Conservation (phyloP, 1,284 basidiomycete genomes). For the Cutaneotrichosporon sp. region DNA sequence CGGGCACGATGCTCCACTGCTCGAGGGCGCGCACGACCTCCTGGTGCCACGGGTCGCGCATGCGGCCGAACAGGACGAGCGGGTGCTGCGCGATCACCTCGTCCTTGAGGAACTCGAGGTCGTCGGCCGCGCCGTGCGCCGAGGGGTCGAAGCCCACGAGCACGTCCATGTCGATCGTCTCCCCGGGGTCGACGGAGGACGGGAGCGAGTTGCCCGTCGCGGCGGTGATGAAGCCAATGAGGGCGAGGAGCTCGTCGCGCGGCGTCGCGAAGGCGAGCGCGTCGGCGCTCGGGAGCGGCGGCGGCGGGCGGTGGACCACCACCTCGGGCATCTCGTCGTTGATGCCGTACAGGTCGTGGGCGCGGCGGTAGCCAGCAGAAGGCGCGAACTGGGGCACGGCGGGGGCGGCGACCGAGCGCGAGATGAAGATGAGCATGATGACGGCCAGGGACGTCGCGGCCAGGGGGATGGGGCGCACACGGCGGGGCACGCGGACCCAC, state of each 20-base stretch:
- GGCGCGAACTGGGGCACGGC: neutral
- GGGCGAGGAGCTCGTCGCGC: constrained; percentile 72
- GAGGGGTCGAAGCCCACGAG: constrained; percentile 81
- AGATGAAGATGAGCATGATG: constrained; percentile 31
- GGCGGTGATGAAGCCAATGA: constrained; percentile 71
- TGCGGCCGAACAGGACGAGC: constrained; percentile 74
- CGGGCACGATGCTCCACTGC: constrained; percentile 64
- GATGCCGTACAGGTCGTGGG: constrained; percentile 15
- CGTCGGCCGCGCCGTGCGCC: constrained; percentile 58
- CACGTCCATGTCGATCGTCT: constrained; percentile 72
- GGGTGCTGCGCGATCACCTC: constrained; percentile 71
- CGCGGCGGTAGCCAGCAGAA: neutral
- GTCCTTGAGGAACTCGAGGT: constrained; percentile 45
- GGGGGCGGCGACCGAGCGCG: constrained; percentile 19
- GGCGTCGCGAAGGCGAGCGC: constrained; percentile 13
- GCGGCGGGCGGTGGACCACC: neutral
- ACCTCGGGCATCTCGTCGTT: constrained; percentile 20
- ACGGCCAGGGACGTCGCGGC: constrained; percentile 34
- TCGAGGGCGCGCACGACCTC: constrained; percentile 67
- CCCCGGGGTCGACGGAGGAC: constrained; percentile 61
- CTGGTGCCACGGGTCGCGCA: constrained; percentile 58
- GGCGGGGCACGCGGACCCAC: constrained; percentile 38
- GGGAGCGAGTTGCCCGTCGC: constrained; percentile 78
- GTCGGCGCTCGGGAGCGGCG: neutral
- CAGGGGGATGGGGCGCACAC: constrained; percentile 37